Conservation (phyloP, 148 eudicot genomes). For the Chenopodium album region DNA sequence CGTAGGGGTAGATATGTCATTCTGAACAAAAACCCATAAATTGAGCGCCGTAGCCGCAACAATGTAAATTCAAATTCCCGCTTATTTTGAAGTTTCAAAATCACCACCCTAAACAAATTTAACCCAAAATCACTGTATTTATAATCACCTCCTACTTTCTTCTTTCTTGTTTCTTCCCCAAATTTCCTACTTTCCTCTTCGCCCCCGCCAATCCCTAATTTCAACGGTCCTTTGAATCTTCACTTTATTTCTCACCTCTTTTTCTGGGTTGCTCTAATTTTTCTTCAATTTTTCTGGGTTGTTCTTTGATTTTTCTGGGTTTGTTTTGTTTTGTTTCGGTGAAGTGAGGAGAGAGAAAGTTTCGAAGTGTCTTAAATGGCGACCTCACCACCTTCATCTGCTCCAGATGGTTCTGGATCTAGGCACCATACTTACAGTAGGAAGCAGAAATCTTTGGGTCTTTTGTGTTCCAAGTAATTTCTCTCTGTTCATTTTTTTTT, state of each 20-base stretch:
- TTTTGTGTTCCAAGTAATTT: slow-evolving; percentile 78
- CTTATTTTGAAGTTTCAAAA: slow-evolving; percentile 36
- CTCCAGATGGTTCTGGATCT: slow-evolving; percentile 49
- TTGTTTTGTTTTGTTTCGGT: neutral
- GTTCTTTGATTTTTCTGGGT: neutral
- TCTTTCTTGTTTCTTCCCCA: neutral
- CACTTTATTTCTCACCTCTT: neutral
- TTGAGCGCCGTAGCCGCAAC: neutral
- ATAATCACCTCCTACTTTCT: neutral
- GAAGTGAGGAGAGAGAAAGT: neutral
- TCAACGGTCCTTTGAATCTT: slow-evolving; percentile 11
- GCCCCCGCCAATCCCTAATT: slow-evolving; percentile 26
- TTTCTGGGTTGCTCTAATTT: neutral
- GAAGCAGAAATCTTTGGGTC: slow-evolving; percentile 89
- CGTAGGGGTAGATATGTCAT: slow-evolving; percentile 13
- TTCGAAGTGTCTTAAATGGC: slow-evolving; percentile 27
- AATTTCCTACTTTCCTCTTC: neutral
- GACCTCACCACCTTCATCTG: slow-evolving; percentile 23
- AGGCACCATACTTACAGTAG: slow-evolving; percentile 55
- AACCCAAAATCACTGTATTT: neutral
- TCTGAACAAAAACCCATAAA: neutral
- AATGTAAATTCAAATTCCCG: slow-evolving; percentile 33
- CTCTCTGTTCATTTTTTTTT: neutral
- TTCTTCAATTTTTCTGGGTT: slow-evolving; percentile 8
- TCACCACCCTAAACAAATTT: slow-evolving; percentile 14